Evolutionary conservation across 108 stramenopile genomes (phyloP), one percentile per base, ranked within the genome.

Genomic region (Craspedostauros australis): DNA sequence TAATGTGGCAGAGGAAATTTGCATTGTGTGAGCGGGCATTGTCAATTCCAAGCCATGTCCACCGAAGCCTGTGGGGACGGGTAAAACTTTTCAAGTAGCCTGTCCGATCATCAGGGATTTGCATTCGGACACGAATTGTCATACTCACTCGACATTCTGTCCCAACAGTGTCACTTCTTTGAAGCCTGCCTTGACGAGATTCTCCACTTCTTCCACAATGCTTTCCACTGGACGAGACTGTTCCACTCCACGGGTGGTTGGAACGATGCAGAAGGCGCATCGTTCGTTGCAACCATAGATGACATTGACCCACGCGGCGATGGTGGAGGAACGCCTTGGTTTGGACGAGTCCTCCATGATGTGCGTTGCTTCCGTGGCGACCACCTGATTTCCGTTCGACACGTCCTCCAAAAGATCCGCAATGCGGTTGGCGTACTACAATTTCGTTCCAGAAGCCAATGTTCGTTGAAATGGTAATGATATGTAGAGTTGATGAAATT

Each of bases 211-310:
- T 19, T 80, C 64, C 6, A 95, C 65, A 57, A 98, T 95, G 26
- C 75, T 76, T 56, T 96, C 91, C 25, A 82, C 61, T 1, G 95
- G 88, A 1, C 97, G 83, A 19, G 84, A 86, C 63, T 96, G 95
- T 73, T 98, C 97, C 14, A 96, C 91, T 12, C 97, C 97, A 32
- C 97, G 59, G 23, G 93, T 94, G 38, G 85, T 89, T 5, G 97
- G 97, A 6, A 98, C 97, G 37, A 98, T 93, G 60, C 97, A 98
- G 70, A 95, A 96, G 16, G 95, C 86, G 72, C 97, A 98, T 40
- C 91, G 77, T 67, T 98, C 97, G 64, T 98, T 98, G 75, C 97
- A 98, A 15, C 97, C 89, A 53, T 82, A 70, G 47, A 89, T 94
- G 4, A 98, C 89, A 77, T 96, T 96, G 18, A 96, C 95, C 95